phyloP scores from a whole-genome alignment of 78 protist genomes.

The Dictyostelium brefeldianum region DNA sequence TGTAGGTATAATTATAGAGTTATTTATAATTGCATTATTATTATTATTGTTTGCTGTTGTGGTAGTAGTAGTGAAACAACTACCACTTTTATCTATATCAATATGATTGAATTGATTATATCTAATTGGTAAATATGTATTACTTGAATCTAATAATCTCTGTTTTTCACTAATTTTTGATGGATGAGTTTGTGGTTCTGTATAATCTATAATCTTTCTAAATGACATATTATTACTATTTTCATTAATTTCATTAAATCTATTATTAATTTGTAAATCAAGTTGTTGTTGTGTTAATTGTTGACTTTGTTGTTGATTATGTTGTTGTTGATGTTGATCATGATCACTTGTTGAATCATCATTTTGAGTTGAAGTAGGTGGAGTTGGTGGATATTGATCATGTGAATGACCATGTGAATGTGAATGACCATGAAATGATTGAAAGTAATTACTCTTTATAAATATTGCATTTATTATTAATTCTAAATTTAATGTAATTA shows the following conservation, averaged over 20 bases:
- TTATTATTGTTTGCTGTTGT: not conserved
- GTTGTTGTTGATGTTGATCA: not conserved
- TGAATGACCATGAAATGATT: not conserved
- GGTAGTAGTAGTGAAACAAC: not conserved
- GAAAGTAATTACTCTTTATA: conserved; percentile 4
- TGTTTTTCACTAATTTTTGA: not conserved
- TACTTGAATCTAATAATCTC: not conserved
- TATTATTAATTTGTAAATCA: too few species aligned
- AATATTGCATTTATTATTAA: conserved; percentile 21
- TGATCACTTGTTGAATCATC: not conserved
- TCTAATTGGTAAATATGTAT: not conserved
- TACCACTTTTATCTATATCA: conserved; percentile 14
- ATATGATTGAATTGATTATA: not conserved
- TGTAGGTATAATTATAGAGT: not conserved
- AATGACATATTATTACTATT: not conserved
- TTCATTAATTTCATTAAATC: too few species aligned
- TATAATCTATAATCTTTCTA: not conserved
- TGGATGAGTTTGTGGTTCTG: not conserved
- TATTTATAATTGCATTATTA: not conserved
- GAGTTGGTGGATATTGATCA: not conserved
- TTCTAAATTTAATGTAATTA: conserved; percentile 56
- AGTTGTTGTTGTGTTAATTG: too few species aligned
- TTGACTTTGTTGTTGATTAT: too few species aligned
- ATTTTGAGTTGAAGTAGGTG: not conserved
- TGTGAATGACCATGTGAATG: conserved; percentile 1